Evolutionary conservation across 108 stramenopile genomes (phyloP), one percentile per base, ranked within the genome.

Genomic region (Pseudonitzschia pungens): DNA sequence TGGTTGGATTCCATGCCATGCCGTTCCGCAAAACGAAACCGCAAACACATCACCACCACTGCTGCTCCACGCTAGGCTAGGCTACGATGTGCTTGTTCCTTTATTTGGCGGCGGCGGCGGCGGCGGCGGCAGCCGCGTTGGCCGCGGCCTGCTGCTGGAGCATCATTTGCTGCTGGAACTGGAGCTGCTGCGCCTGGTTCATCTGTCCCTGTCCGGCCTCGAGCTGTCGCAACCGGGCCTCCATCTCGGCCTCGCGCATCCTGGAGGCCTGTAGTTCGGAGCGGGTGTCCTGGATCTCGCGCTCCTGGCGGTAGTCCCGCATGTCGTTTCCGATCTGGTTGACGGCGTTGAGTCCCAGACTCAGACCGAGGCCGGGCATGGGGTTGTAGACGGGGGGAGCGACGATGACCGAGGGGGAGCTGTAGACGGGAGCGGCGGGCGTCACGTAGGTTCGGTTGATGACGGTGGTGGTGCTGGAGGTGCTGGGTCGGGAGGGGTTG

Each of bases 251-350:
- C 41, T 81, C 72, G 50, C 75, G 74, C 28, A 45, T 31, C 48
- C 59, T 59, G n/a, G 77, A 66, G 14, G 67, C 36, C 45, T 78
- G 22, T 18, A 85, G 56, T 42, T 85, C 69, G 9, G 58, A 24
- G 27, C 65, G 68, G 27, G 68, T 67, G 36, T 70, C 48, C 29
- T 42, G 75, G 53, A 85, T 85, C 60, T 85, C 81, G 21, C 58
- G 26, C 69, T 85, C 81, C 48, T 85, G 84, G 43, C 84, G 84
- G 50, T 67, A 73, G 55, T 85, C 84, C 7, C 73, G 73, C 53
- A 74, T 74, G 51, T 73, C 73, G 50, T 80, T 76, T 32, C 84
- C 80, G 58, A 76, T 66, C 41, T 69, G 57, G 58, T 64, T 68
- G 40, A 85, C 78, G 18, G 84, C 67, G 52, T 71, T 71, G 33